Percentiles rank a stretch among this genome's conserved stretches.
phyloP scores from a whole-genome alignment of 495 filamentous ascomycete genomes.

The Elasticomyces elasticus region DNA sequence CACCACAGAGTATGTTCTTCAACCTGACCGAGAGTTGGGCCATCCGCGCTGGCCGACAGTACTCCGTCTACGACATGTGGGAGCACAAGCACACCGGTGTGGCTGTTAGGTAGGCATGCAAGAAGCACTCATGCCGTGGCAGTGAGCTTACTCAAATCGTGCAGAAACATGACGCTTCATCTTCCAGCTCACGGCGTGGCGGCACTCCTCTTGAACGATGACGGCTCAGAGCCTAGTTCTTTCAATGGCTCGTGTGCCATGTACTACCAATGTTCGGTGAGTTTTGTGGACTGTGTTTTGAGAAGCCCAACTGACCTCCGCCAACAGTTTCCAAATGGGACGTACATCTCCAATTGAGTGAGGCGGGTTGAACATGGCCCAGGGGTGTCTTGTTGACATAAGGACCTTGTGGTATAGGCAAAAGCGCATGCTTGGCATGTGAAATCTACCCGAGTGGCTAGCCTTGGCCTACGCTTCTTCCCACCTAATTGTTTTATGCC shows the following conservation, averaged over 20 bases:
- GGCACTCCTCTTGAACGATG: constrained; percentile 22
- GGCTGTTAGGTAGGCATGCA: constrained; percentile 2
- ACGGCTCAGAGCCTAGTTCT: constrained; percentile 15
- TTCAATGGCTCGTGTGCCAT: constrained; percentile 7
- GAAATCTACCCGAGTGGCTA: no score
- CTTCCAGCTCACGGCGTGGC: constrained; percentile 21
- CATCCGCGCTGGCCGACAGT: constrained; percentile 18
- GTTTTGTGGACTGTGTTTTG: neutral
- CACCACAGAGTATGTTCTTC: constrained; percentile 15
- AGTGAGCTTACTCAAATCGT: neutral
- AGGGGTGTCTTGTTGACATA: no score
- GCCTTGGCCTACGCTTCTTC: no score
- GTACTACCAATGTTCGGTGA: constrained; percentile 10
- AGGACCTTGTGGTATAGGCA: no score
- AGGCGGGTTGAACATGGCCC: no score
- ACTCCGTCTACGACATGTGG: constrained; percentile 24
- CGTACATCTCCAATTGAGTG: constrained; percentile 7
- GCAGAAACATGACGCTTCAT: constrained; percentile 14
- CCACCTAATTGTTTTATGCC: no score
- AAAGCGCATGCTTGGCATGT: no score
- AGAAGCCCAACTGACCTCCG: neutral
- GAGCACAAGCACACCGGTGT: constrained; percentile 13
- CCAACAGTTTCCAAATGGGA: constrained; percentile 2
- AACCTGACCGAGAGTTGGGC: constrained; percentile 23
- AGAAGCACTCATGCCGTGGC: neutral